phyloP scores from a whole-genome alignment of 768 basidiomycete genomes.

The Lactifluus subvellereus region DNA sequence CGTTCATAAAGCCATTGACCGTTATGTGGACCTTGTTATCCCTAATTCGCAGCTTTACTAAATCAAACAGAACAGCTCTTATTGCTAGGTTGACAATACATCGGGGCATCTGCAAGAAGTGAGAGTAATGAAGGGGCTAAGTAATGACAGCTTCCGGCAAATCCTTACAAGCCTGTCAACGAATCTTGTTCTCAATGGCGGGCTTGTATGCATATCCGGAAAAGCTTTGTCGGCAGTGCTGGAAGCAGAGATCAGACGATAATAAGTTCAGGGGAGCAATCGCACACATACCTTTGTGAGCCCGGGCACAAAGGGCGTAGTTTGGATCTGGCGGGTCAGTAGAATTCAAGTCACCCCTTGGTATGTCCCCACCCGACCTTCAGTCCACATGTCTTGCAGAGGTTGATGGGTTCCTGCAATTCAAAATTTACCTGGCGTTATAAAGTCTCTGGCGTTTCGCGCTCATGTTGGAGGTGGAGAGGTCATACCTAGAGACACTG shows the following conservation, averaged over 20 bases:
- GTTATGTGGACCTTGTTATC: not conserved
- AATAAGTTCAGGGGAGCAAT: not conserved
- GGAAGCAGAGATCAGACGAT: not conserved
- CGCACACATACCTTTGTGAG: conserved; percentile 17
- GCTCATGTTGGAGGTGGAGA: not conserved
- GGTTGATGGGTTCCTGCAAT: not conserved
- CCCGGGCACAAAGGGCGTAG: conserved; percentile 11
- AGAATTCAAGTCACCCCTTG: not conserved
- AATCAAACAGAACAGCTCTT: not conserved
- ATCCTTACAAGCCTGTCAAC: not conserved
- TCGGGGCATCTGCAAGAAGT: not conserved
- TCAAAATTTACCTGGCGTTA: not conserved
- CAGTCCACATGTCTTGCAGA: not conserved
- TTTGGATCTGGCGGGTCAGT: not conserved
- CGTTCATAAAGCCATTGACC: not conserved
- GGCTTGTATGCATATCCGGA: not conserved
- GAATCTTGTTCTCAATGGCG: not conserved
- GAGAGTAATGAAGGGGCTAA: not conserved
- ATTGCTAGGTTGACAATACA: not conserved
- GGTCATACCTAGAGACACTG: conserved; percentile 2
- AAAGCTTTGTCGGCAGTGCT: conserved; percentile 4
- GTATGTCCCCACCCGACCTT: conserved; percentile 1
- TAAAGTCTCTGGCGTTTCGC: not conserved
- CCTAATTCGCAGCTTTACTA: not conserved
- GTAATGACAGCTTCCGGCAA: not conserved